Evolutionary conservation across 805 yeast species (phyloP).

Genomic region (Scheffersomyces coipomensis): DNA sequence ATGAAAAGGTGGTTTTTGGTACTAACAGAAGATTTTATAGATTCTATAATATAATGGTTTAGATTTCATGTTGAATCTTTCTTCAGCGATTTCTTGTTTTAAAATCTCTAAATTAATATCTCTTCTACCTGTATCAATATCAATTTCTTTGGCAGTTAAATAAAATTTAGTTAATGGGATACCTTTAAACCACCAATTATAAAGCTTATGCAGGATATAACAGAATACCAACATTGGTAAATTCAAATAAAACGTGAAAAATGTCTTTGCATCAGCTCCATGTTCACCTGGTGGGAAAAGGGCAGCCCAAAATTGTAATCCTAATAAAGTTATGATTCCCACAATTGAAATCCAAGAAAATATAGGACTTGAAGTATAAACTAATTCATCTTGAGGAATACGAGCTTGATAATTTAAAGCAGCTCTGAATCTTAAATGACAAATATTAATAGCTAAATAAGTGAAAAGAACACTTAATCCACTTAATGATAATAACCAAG

Average conservation of each 20-base stretch:
- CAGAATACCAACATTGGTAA: slow-evolving; percentile 39
- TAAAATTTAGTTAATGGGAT: slow-evolving; percentile 31
- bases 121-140: slow-evolving; percentile 63
- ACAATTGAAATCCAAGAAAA: slow-evolving; percentile 34
- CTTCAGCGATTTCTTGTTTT: slow-evolving; percentile 53
- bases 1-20: too few relatives aligned
- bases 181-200: slow-evolving; percentile 24
- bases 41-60: slow-evolving; percentile 12
- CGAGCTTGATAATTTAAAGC: slow-evolving; percentile 22
- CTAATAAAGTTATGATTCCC: slow-evolving; percentile 23
- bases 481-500: slow-evolving; percentile 29
- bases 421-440: slow-evolving; percentile 28
- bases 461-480: slow-evolving; percentile 30
- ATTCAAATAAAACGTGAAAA: slow-evolving; percentile 58
- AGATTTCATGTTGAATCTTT: slow-evolving; percentile 8
- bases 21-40: slow-evolving; percentile 16
- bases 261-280: slow-evolving; percentile 33
- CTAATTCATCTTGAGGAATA: slow-evolving; percentile 26
- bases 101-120: slow-evolving; percentile 53
- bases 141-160: slow-evolving; percentile 50
- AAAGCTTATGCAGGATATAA: slow-evolving; percentile 53
- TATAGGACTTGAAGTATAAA: slow-evolving; percentile 26
- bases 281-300: slow-evolving; percentile 29
- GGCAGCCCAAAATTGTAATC: slow-evolving; percentile 39
- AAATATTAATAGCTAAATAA: slow-evolving; percentile 27